These are phyloP conservation scores for Rhodomyrtus tomentosa DNA, from an alignment of 345 rosid genomes.

Conservation along the genomic window DNA sequence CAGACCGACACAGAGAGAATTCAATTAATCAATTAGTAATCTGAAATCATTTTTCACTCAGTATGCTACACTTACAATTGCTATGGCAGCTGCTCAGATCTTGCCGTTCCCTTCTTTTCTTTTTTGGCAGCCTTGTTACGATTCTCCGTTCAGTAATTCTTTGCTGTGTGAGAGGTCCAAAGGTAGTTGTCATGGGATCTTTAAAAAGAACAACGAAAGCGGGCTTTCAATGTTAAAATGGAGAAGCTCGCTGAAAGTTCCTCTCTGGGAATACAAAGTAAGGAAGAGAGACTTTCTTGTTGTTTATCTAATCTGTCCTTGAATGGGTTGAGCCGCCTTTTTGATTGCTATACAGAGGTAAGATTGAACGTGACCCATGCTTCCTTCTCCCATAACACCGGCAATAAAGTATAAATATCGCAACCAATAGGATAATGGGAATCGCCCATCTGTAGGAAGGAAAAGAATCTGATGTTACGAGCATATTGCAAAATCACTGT, in stretches of 20 bases:
- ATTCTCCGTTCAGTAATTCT: background rate
- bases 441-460: constrained; percentile 72
- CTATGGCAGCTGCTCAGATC: background rate
- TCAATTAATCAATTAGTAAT: background rate
- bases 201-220: background rate
- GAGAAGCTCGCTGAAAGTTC: constrained; percentile 17
- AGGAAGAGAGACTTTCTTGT: background rate
- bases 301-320: constrained; percentile 54
- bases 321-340: constrained; percentile 46
- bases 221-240: constrained; percentile 8
- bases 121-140: background rate
- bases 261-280: background rate
- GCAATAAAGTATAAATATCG: constrained; percentile 53
- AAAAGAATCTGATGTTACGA: background rate
- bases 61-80: background rate
- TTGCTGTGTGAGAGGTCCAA: background rate
- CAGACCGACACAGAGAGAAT: background rate
- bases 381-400: constrained; percentile 77
- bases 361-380: constrained; percentile 55
- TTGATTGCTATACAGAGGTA: constrained; percentile 58
- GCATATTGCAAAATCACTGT: background rate
- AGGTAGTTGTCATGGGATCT: background rate
- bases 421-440: constrained; percentile 44
- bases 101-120: background rate
- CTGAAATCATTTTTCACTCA: background rate